Evolutionary conservation across 345 rosid species (phyloP), one percentile per base, ranked within the genome.

Genomic region (Gossypium australe): DNA sequence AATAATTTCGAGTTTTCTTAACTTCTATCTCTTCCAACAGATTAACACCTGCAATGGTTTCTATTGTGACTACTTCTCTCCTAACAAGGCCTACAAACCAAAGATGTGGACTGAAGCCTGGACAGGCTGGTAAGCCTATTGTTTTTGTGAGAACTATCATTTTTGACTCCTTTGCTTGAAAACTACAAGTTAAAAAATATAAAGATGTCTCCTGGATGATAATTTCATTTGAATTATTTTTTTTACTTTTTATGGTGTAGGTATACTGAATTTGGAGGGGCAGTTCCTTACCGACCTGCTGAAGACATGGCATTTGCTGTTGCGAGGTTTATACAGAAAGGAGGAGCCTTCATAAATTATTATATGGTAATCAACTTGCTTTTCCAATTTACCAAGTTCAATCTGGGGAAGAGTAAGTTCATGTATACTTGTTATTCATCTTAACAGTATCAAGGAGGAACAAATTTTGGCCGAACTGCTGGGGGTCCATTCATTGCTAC

Each of bases 21-120:
- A 17, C 18, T 70, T 59, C 7, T 70, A 9, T 80, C 43, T 66
- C n/a, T 67, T 63, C 63, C 51, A 29, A 83, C 81, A 95, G 99
- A 93, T 95, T 75, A 95, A 95, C 67, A 77, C 97, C 76, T 93
- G 99, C 89, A 93, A 95, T 83, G 99, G 98, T 61, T 95, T 93
- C 85, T 95, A 95, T 79, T 95, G 99, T 12, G 98, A 95, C 53
- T 90, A 95, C 83, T 95, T 93, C 83, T 87, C 96, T 25, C 98
- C 99, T 3, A 95, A 93, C 90, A 95, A 93, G 83, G 86, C 82
- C 52, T 91, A 93, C 83, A 95, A 95, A 77, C 99, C 99, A 18
- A 93, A 95, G 86, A 90, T 95, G 92, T 95, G 99, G 99, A 95
- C 99, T 3, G 97, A 93, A 84, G 98, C 97, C 61, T 95, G 99